Evolutionary conservation across 192 early-diverging fungal genomes (phyloP), one percentile per base, ranked within the genome.

Genomic region (Podila horticola): DNA sequence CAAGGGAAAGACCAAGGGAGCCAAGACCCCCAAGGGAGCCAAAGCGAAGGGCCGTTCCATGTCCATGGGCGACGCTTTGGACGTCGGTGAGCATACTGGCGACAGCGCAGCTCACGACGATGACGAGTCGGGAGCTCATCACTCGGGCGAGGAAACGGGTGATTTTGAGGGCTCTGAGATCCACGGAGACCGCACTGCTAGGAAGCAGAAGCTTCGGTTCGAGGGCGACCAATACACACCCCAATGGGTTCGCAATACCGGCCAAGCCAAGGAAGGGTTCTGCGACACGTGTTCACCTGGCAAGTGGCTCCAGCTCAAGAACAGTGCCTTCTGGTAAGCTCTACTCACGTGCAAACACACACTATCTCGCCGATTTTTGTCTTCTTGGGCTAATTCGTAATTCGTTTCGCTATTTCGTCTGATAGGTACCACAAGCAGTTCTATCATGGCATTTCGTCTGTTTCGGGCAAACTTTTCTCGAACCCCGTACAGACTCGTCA

Each of bases 291-390:
- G 95, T 69, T 77, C 84, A 58, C 93, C 93, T 8, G 94, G 94
- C 6, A 93, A 93, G 67, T 96, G 94, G 93, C 85, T 96, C 52
- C 94, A 96, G 70, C 88, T 96, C 24, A 96, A 95, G 72, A 96
- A 96, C 75, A 93, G 92, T 66, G 95, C 95, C 20, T 96, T 86
- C 70, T 96, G 95, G 95, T 92, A 84, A 66, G 52, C 58, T 50
- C 8, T 52, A 4, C n/a, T 36, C 58, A 19, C n/a, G 5, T 6
- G 7, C 48, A 45, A 13, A 30, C 11, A 29, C 31, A 13, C 6
- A 4, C 13, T 38, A 51, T 3, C 29, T 10, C 19, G 5, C 2
- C 22, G 50, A 29, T 38, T 33, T 34, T 38, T 2, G 20, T 6
- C 30, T 9, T 3, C 0, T 48, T 55, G 20, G 19, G 20, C 19